Percentiles rank a stretch among this genome's conserved stretches.
Conservation (phyloP, 768 basidiomycete species). For the Tylopilus rubrobrunneus region DNA sequence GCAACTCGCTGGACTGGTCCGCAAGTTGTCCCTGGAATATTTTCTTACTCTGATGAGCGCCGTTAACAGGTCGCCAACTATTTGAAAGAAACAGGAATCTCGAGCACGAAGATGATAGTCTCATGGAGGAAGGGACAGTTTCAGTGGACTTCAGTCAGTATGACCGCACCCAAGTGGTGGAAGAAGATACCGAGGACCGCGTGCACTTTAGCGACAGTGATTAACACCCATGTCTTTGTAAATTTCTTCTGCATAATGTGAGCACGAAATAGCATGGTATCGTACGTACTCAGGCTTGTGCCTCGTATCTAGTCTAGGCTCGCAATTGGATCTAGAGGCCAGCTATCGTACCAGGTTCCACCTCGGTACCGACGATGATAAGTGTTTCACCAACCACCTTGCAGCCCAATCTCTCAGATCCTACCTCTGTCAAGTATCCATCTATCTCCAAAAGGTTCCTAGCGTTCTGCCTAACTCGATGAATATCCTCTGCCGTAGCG, state of each 20-base stretch:
- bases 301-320: conserved; percentile 3
- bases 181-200: conserved; percentile 49
- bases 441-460: conserved; percentile 45
- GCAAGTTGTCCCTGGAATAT: conserved; percentile 13
- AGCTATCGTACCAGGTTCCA: conserved; percentile 52
- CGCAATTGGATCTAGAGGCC: conserved; percentile 45
- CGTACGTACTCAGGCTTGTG: neutral
- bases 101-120: conserved; percentile 65
- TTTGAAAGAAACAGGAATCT: conserved; percentile 82
- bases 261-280: conserved; percentile 5
- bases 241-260: neutral
- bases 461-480: conserved; percentile 32
- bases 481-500: conserved; percentile 51
- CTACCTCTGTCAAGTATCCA: conserved; percentile 61
- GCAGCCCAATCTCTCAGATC: conserved; percentile 52
- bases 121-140: conserved; percentile 81
- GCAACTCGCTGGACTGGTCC: conserved; percentile 65
- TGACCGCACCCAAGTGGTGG: conserved; percentile 56
- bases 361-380: conserved; percentile 49
- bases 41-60: conserved; percentile 5
- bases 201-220: conserved; percentile 88
- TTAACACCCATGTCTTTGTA: conserved; percentile 31
- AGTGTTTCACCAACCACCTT: conserved; percentile 52
- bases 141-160: conserved; percentile 91
- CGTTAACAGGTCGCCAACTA: conserved; percentile 75